These are phyloP conservation scores for Phylloporus gajari DNA, from an alignment of 1,284 basidiomycete genomes.

Conservation along the genomic window DNA sequence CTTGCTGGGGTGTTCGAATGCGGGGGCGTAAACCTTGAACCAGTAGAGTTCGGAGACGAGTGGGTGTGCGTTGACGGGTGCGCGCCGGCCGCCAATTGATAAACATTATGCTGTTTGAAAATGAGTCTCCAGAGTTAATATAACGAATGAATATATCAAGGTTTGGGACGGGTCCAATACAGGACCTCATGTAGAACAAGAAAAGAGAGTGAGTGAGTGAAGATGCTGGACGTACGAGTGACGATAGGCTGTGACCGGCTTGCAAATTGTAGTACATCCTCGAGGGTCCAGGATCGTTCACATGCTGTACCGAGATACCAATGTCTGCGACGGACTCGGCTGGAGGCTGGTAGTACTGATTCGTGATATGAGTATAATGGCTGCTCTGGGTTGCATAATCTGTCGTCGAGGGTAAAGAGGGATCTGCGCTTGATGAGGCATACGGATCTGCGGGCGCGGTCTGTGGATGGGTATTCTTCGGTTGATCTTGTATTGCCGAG, in stretches of 20 bases:
- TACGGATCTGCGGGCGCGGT: constrained; percentile 7
- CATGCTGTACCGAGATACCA: constrained; percentile 30
- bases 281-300: constrained; percentile 16
- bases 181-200: background rate
- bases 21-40: constrained; percentile 37
- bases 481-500: constrained; percentile 5
- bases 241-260: constrained; percentile 31
- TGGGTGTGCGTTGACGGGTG: constrained; percentile 18
- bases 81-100: constrained; percentile 6
- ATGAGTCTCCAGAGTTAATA: constrained; percentile 14
- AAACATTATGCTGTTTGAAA: constrained; percentile 29
- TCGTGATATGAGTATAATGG: constrained; percentile 16
- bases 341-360: constrained; percentile 17
- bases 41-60: constrained; percentile 33
- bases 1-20: constrained; percentile 39
- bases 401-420: constrained; percentile 17
- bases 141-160: background rate
- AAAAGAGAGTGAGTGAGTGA: background rate
- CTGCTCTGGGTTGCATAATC: constrained; percentile 10
- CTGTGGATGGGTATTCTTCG: background rate
- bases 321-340: constrained; percentile 17
- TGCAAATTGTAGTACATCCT: constrained; percentile 27
- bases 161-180: background rate
- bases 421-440: constrained; percentile 5
- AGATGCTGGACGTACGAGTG: constrained; percentile 35